Evolutionary conservation across 2,329 filamentous ascomycete genomes (phyloP).

Genomic region (Botrytis paeoniae): DNA sequence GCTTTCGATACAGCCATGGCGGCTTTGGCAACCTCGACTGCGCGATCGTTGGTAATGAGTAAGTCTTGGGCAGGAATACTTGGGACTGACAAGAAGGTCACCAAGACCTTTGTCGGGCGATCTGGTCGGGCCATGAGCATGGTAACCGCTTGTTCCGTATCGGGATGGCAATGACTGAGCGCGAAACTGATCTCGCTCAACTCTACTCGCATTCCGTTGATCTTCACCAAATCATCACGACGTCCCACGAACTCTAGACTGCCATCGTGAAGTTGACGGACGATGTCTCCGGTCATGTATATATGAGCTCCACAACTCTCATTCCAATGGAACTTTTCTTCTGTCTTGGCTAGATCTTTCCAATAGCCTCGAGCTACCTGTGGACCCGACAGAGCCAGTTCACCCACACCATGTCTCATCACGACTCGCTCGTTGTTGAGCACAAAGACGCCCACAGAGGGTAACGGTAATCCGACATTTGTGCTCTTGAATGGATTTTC

Average conservation of each 20-base stretch:
- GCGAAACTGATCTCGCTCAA: conserved; percentile 47
- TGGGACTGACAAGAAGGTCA: conserved; percentile 5
- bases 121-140: conserved; percentile 40
- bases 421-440: conserved; percentile 27
- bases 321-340: conserved; percentile 54
- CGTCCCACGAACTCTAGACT: conserved; percentile 57
- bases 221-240: conserved; percentile 66
- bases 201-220: conserved; percentile 64
- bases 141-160: conserved; percentile 41
- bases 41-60: background rate
- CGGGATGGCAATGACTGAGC: conserved; percentile 21
- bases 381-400: conserved; percentile 43
- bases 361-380: conserved; percentile 61
- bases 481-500: background rate
- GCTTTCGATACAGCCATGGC: background rate
- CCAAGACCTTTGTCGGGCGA: conserved; percentile 36
- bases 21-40: conserved; percentile 17
- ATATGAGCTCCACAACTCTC: conserved; percentile 45
- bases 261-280: conserved; percentile 49
- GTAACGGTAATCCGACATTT: conserved; percentile 1
- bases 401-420: conserved; percentile 31
- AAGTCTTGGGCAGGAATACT: background rate
- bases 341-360: conserved; percentile 55
- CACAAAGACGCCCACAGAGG: conserved; percentile 40
- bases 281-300: conserved; percentile 62